Base-by-base conservation (phyloP, 345 rosid species). In the Camelina neglecta region DNA sequence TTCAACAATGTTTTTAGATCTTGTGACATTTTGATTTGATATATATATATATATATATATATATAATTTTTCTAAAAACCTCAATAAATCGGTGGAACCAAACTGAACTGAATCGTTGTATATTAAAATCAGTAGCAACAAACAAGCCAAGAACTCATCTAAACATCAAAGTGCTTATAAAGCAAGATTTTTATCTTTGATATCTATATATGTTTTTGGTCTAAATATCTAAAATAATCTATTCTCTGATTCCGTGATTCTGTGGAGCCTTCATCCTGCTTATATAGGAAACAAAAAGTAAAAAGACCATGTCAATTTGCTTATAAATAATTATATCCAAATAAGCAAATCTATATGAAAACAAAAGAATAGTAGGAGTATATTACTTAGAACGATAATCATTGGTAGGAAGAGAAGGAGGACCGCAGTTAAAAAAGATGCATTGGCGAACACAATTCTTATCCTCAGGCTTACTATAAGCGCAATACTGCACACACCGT, bases 381-480 rank as follows among this genome's bases (percentile, higher is more conserved):
- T 38, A 6, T 66, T 67, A 73, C 76, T 62, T 63, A 48, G 64
- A 20, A 72, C n/a, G 29, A 61, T 31, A 20, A 51, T 41, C 11
- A 26, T 51, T 62, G 24, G 44, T 64, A 18, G 70, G 56, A 31
- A 44, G 47, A 26, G 63, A 5, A 58, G 66, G 47, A 63, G 77
- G 77, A 10, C 70, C 77, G 11, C 77, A 64, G 7, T 55, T 73
- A 54, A 73, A 64, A 31, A 73, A 64, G 24, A 73, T 15, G 53
- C 77, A 73, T 8, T 31, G 53, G 2, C 10, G 18, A 6, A 73
- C 63, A 1, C 76, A 73, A 26, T 63, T 62, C 5, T 54, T 62
- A 51, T 62, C 62, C 8, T 1, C 2, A 54, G 38, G 62, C 8
- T 33, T 33, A 6, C 1, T 6, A 24, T 24, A 4, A 38, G 9